Percentiles rank a stretch among this genome's conserved stretches.
Conservation (phyloP, 371 early-diverging fungal species). For the Funneliformis caledonium region DNA sequence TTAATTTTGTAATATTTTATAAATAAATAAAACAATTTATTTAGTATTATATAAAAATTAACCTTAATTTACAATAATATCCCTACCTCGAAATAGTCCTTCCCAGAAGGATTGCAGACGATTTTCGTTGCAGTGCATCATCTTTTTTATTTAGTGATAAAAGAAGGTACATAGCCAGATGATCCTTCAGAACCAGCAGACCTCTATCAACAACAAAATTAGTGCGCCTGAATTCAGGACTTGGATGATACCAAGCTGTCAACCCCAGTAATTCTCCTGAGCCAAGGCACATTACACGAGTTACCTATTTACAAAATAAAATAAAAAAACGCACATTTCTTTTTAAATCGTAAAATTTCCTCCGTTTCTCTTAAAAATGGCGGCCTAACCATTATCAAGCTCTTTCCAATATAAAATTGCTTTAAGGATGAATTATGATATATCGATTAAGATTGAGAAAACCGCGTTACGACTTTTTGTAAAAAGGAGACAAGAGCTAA, state of each 20-base stretch:
- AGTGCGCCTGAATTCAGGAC: constrained; percentile 11
- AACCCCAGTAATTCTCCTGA: constrained; percentile 15
- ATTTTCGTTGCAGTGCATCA: not conserved
- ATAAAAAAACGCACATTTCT: not conserved
- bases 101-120: not conserved
- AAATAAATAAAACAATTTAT: too few species aligned
- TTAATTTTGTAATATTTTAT: too few species aligned
- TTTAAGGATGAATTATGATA: not conserved
- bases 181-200: not conserved
- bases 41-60: too few species aligned
- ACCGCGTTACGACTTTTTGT: not conserved
- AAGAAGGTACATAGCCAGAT: not conserved
- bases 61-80: not conserved
- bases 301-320: not conserved
- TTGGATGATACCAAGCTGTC: constrained; percentile 19
- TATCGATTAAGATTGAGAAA: not conserved
- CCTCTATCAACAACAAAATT: not conserved
- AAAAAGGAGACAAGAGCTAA: not conserved
- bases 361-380: too few species aligned
- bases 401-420: too few species aligned
- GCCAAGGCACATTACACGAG: not conserved
- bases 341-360: too few species aligned
- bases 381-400: too few species aligned
- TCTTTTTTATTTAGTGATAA: not conserved
- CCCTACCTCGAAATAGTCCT: not conserved